Percentiles rank a stretch among this genome's conserved stretches.
phyloP scores from a whole-genome alignment of 352 stramenopile genomes.

The Globisporangium yorkense region DNA sequence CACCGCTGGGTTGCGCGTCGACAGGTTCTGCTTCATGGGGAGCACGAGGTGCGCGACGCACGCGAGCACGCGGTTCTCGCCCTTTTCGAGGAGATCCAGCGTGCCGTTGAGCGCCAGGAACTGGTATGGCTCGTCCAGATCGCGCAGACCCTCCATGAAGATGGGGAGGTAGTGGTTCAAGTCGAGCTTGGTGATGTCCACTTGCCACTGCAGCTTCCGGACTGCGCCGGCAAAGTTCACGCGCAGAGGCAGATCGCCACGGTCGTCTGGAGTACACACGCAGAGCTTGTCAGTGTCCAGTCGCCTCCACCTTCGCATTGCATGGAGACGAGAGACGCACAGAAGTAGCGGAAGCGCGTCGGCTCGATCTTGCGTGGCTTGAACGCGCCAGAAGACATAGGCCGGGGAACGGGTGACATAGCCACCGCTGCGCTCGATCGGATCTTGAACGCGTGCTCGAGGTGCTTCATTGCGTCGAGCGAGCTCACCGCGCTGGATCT shows the following conservation, averaged over 20 bases:
- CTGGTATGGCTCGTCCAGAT: conserved; percentile 78
- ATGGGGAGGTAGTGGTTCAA: conserved; percentile 87
- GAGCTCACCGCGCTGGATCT: conserved; percentile 19
- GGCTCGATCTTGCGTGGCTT: conserved; percentile 60
- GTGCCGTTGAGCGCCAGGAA: conserved; percentile 78
- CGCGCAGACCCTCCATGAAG: conserved; percentile 91
- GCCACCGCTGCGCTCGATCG: conserved; percentile 6
- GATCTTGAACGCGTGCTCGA: conserved; percentile 22
- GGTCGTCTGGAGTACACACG: conserved; percentile 36
- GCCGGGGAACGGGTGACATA: conserved; percentile 20
- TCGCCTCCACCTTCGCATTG: background rate
- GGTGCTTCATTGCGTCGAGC: conserved; percentile 22
- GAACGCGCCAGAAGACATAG: conserved; percentile 51
- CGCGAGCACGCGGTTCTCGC: conserved; percentile 51
- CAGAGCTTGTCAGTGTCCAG: background rate
- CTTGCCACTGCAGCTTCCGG: conserved; percentile 68
- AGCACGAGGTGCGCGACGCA: conserved; percentile 45
- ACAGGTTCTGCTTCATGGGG: conserved; percentile 86
- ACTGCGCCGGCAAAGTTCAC: conserved; percentile 73
- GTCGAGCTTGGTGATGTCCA: conserved; percentile 65
- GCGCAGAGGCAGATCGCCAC: conserved; percentile 61
- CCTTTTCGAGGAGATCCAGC: conserved; percentile 79
- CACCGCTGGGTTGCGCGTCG: conserved; percentile 69
- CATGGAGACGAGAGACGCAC: conserved; percentile 23
- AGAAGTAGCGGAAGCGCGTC: conserved; percentile 82